Evolutionary conservation across 306 rosid species (phyloP), one percentile per base, ranked within the genome.

Genomic region (Chamaecrista fasciculata): DNA sequence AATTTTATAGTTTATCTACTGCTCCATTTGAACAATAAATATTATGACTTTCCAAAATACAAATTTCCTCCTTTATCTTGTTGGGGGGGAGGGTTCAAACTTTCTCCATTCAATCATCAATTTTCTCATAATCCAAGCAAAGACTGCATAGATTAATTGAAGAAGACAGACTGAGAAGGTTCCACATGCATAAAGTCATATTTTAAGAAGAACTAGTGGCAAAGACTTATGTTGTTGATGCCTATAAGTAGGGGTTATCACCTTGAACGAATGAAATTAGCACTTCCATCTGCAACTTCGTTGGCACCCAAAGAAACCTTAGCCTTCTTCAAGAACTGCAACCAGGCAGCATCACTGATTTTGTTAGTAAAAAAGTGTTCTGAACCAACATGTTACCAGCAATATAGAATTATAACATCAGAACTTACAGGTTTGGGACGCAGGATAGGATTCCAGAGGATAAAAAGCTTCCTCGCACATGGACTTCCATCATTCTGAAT

Each of bases 401-500:
- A 51, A 42, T 28, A 65, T 42, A 57, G 8, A 47, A 70, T 47
- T 8, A 69, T 20, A 69, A 14, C 58, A 68, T 70, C 57, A 62
- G 28, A 81, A 78, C 80, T 74, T 55, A 89, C 95, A 47, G 72
- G 25, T 71, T 81, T 80, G 31, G 71, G 86, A 44, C 21, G 65
- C 46, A 73, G 31, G 33, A 66, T 26, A 57, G 97, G 91, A 82
- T 93, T 90, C 98, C 98, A 90, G 74, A 93, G 96, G 78, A 93
- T 63, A 75, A 93, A 93, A 52, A 79, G 85, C 81, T 93, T 93
- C 82, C 86, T 81, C 11, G 97, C 77, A 66, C 96, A 84, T 34
- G 97, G 98, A 83, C 98, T 93, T 73, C 98, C 98, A 86, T 93
- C 96, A 40, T 85, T 90, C 76, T 90, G 83, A 82, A 93, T 81